These are phyloP conservation scores for Fusarium marasasianum DNA, from an alignment of 2,329 filamentous ascomycete genomes.

Conservation along the genomic window DNA sequence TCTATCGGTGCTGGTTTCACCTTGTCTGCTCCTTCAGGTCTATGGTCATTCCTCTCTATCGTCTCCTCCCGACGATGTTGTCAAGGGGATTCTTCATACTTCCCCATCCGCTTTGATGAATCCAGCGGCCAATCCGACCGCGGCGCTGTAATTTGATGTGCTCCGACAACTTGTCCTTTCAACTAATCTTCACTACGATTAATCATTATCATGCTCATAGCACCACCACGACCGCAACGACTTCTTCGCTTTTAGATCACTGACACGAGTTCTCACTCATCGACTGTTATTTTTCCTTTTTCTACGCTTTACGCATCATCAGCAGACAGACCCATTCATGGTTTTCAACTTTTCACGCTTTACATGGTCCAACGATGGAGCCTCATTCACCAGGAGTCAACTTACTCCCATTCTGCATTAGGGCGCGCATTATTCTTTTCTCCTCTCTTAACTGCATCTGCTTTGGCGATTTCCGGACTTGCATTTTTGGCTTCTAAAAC, in stretches of 20 bases:
- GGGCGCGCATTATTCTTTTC: conserved; percentile 36
- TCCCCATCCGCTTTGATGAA: conserved; percentile 14
- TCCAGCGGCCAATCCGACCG: conserved; percentile 13
- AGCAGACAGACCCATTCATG: conserved; percentile 24
- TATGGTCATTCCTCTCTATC: conserved; percentile 31
- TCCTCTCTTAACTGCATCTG: conserved; percentile 31
- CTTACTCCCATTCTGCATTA: conserved; percentile 29
- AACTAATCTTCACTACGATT: conserved; percentile 28
- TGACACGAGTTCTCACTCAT: conserved; percentile 37
- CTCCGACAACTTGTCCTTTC: conserved; percentile 12
- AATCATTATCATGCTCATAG: conserved; percentile 41
- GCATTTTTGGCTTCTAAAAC: conserved; percentile 37
- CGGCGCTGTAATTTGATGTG: conserved; percentile 16
- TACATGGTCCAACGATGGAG: conserved; percentile 30
- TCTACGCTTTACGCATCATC: conserved; percentile 41
- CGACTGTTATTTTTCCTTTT: conserved; percentile 28
- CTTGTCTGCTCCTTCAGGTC: conserved; percentile 33
- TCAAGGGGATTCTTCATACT: conserved; percentile 16
- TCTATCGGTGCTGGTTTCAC: conserved; percentile 42
- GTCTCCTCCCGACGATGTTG: conserved; percentile 25
- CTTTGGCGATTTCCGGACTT: conserved; percentile 30
- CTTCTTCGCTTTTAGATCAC: conserved; percentile 41
- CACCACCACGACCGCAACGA: conserved; percentile 43
- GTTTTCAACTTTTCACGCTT: conserved; percentile 32
- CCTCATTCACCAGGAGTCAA: conserved; percentile 31